phyloP scores from a whole-genome alignment of 2,329 filamentous ascomycete genomes.

The Aspergillus amoenus region DNA sequence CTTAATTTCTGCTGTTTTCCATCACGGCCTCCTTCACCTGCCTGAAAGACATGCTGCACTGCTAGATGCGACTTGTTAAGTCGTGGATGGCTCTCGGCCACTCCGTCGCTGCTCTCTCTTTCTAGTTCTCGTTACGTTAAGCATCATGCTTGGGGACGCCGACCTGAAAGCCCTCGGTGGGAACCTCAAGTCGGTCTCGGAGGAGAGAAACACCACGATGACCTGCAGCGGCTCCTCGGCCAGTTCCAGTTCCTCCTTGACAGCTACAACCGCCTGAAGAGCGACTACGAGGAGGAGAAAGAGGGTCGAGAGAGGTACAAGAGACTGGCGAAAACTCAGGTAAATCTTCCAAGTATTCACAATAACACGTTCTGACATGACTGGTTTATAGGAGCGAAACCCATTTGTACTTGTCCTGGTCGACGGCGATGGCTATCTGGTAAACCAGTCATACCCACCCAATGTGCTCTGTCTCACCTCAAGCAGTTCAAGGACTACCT shows the following conservation, averaged over 20 bases:
- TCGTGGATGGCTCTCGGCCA: too few relatives aligned
- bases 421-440: slow-evolving; percentile 61
- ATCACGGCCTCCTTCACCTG: too few relatives aligned
- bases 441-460: slow-evolving; percentile 3
- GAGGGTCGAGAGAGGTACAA: slow-evolving; percentile 57
- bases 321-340: slow-evolving; percentile 49
- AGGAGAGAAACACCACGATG: slow-evolving; percentile 30
- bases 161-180: slow-evolving; percentile 19
- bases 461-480: background rate
- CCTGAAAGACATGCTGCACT: too few relatives aligned
- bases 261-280: slow-evolving; percentile 56
- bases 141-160: slow-evolving; percentile 19
- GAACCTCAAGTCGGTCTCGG: slow-evolving; percentile 11
- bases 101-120: too few relatives aligned
- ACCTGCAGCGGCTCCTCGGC: slow-evolving; percentile 34
- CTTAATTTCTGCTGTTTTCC: too few relatives aligned
- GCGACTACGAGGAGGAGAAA: slow-evolving; percentile 58
- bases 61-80: too few relatives aligned
- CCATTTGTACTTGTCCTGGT: slow-evolving; percentile 62
- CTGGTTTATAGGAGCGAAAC: slow-evolving; percentile 45
- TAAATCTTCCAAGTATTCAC: slow-evolving; percentile 12
- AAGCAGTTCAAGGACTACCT: slow-evolving; percentile 59
- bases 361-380: slow-evolving; percentile 3
- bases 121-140: too few relatives aligned
- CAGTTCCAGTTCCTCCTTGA: slow-evolving; percentile 50